phyloP scores from a whole-genome alignment of 2,329 filamentous ascomycete species.

The Cytospora chrysosperma region DNA sequence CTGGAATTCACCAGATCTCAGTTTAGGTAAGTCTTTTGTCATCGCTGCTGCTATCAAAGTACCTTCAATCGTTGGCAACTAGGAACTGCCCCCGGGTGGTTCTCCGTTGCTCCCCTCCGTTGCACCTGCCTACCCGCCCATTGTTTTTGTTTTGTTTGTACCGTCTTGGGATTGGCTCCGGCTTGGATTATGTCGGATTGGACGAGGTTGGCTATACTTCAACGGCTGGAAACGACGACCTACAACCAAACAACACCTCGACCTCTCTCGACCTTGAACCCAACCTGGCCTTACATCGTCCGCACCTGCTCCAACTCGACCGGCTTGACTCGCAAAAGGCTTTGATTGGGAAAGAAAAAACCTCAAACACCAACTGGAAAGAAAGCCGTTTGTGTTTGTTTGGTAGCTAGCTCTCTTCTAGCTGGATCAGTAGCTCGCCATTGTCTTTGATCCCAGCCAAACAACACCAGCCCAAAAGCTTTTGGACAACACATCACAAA shows the following conservation, averaged over 20 bases:
- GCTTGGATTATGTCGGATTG: neutral
- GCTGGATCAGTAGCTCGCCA: neutral
- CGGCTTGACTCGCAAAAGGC: neutral
- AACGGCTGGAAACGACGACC: slow-evolving; percentile 9
- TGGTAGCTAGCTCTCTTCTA: neutral
- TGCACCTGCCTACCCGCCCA: slow-evolving; percentile 11
- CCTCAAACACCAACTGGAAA: neutral
- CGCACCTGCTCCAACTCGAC: neutral
- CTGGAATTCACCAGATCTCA: slow-evolving; percentile 20
- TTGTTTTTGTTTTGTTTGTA: neutral
- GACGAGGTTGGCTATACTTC: neutral
- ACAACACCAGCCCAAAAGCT: neutral
- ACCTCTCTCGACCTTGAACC: neutral
- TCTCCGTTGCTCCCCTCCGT: neutral
- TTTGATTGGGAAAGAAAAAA: neutral
- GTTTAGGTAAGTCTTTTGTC: slow-evolving; percentile 20
- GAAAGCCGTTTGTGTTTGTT: neutral
- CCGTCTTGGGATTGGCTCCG: neutral
- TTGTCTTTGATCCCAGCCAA: neutral
- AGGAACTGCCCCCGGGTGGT: neutral
- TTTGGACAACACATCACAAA: slow-evolving; percentile 18
- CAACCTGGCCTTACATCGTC: neutral
- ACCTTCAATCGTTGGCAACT: neutral
- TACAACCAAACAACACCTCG: neutral
- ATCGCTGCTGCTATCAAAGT: neutral